phyloP scores from a whole-genome alignment of 2,329 filamentous ascomycete genomes.

The Aspergillus chevalieri region DNA sequence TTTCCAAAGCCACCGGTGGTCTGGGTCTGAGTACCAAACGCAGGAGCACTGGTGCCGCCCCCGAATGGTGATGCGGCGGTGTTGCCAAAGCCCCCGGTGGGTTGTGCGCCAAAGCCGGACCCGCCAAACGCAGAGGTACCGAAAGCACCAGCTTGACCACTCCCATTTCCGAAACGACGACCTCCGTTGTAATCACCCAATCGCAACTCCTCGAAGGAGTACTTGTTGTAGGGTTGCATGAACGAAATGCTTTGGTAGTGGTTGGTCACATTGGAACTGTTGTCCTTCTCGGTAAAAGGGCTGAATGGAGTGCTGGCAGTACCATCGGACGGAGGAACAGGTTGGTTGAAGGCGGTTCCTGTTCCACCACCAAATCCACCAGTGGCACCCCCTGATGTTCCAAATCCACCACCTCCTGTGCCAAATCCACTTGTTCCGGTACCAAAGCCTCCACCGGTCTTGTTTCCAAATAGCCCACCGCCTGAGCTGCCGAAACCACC shows the following conservation, averaged over 20 bases:
- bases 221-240: constrained; percentile 61
- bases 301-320: constrained; percentile 43
- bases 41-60: constrained; percentile 29
- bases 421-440: constrained; percentile 23
- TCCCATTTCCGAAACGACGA: constrained; percentile 73
- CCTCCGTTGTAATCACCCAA: constrained; percentile 85
- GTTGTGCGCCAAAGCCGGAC: constrained; percentile 34
- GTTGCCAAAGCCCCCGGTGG: constrained; percentile 39
- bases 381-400: constrained; percentile 8
- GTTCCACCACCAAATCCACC: constrained; percentile 29
- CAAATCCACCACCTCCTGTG: constrained; percentile 18
- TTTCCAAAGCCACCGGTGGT: constrained; percentile 35
- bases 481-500: constrained; percentile 27
- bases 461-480: constrained; percentile 19
- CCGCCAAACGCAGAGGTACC: constrained; percentile 58
- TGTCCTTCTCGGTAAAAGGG: constrained; percentile 42
- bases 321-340: constrained; percentile 38
- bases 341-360: constrained; percentile 38
- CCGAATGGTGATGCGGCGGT: constrained; percentile 37
- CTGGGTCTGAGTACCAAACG: constrained; percentile 39
- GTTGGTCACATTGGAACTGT: constrained; percentile 31
- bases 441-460: constrained; percentile 19
- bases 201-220: constrained; percentile 75
- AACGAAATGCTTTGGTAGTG: constrained; percentile 46
- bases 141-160: constrained; percentile 75